A percentile compares a stretch with the other conserved stretches of the same genome.
Conservation (phyloP, 179 eudicot genomes). For the Carnegiea gigantea region DNA sequence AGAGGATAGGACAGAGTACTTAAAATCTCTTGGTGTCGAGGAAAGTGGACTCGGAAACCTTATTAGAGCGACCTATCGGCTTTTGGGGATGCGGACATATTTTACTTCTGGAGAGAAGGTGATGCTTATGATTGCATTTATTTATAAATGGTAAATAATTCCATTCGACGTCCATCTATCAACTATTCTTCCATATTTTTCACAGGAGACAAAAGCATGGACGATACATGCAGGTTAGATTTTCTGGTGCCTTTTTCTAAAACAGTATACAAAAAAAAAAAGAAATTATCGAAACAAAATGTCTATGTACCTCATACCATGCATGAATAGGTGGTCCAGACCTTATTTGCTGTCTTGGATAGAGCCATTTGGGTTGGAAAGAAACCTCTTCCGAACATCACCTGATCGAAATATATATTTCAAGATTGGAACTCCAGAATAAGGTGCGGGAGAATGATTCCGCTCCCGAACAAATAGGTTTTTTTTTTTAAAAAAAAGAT, state of each 20-base stretch:
- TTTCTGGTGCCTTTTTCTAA: slow-evolving; percentile 2
- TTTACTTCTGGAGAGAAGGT: slow-evolving; percentile 99
- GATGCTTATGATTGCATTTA: slow-evolving; percentile 18
- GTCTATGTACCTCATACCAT: background rate
- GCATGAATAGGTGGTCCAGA: background rate
- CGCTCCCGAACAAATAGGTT: background rate
- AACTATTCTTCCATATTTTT: slow-evolving; percentile 14
- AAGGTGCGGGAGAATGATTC: background rate
- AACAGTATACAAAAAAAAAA: background rate
- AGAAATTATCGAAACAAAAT: background rate
- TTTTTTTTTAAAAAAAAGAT: too few species aligned
- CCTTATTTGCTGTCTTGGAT: background rate
- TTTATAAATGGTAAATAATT: slow-evolving; percentile 2
- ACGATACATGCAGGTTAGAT: slow-evolving; percentile 83
- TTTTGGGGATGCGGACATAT: slow-evolving; percentile 89
- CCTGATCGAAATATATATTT: background rate
- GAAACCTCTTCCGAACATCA: too few species aligned
- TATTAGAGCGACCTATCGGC: slow-evolving; percentile 81
- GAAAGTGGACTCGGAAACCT: slow-evolving; percentile 99
- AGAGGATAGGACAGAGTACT: slow-evolving; percentile 85
- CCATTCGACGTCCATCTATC: background rate
- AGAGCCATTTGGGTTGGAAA: too few species aligned
- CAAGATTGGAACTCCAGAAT: background rate
- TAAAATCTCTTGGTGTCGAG: slow-evolving; percentile 81
- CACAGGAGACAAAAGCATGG: slow-evolving; percentile 98